Percentiles rank a stretch among this genome's conserved stretches.
Conservation (phyloP, 2,329 filamentous ascomycete species). For the Talaromyces sp. region DNA sequence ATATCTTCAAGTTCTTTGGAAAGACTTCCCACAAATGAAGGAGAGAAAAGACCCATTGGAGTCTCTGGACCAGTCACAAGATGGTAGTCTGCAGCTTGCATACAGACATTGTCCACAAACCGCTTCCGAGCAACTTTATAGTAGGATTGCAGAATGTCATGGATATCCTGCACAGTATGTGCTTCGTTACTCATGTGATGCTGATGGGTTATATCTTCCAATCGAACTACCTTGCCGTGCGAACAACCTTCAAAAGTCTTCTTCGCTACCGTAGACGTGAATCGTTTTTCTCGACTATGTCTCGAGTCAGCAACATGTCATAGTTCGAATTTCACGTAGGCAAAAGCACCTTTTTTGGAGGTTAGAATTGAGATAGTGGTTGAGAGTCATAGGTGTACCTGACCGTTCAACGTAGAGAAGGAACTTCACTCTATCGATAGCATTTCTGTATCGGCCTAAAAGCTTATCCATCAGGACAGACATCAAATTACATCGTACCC, state of each 20-base stretch:
- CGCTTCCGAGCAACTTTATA: no score
- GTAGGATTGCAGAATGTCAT: constrained; percentile 59
- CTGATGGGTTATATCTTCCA: constrained; percentile 6
- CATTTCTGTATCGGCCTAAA: no score
- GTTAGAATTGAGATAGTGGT: no score
- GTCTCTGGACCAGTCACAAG: constrained; percentile 51
- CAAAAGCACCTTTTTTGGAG: no score
- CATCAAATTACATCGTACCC: no score
- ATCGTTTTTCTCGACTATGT: constrained; percentile 4
- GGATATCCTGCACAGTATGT: constrained; percentile 38
- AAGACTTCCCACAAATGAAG: not conserved
- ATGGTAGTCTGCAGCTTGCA: constrained; percentile 55
- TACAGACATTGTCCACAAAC: no score
- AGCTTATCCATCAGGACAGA: no score
- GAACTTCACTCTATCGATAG: no score
- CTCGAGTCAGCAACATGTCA: no score
- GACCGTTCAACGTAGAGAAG: no score
- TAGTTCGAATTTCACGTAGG: no score
- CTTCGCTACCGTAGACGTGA: not conserved
- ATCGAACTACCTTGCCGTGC: constrained; percentile 1
- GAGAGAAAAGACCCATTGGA: constrained; percentile 45
- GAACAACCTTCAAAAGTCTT: not conserved
- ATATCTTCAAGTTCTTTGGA: not conserved
- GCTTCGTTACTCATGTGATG: constrained; percentile 9
- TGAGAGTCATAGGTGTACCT: no score